Evolutionary conservation across 2,329 filamentous ascomycete genomes (phyloP).

Genomic region (Xylaria digitata): DNA sequence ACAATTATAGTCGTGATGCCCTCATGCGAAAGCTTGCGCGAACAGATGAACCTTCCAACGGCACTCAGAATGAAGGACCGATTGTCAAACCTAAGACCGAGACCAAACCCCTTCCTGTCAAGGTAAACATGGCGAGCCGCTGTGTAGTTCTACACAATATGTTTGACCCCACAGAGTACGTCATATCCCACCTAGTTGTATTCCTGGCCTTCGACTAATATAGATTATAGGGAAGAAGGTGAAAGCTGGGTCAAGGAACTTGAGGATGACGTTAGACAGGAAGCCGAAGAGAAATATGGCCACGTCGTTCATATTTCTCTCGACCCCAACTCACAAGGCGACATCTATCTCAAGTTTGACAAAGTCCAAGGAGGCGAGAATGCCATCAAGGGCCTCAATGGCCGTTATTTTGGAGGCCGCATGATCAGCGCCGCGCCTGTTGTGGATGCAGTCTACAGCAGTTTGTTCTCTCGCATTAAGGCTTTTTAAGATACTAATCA

Average conservation of each 20-base stretch:
- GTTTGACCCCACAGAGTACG: conserved; percentile 93
- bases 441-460: conserved; percentile 98
- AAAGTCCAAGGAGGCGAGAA: conserved; percentile 95
- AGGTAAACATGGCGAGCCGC: conserved; percentile 90
- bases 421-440: conserved; percentile 95
- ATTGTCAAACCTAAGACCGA: conserved; percentile 83
- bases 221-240: conserved; percentile 77
- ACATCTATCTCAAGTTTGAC: conserved; percentile 99
- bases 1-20: conserved; percentile 97
- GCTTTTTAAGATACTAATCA: conserved; percentile 77
- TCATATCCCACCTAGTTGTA: conserved; percentile 43
- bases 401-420: conserved; percentile 91
- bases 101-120: conserved; percentile 80
- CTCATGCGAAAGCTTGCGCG: conserved; percentile 98
- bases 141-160: conserved; percentile 96
- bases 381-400: conserved; percentile 96
- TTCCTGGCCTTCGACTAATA: conserved; percentile 50
- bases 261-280: conserved; percentile 90
- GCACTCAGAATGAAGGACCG: conserved; percentile 75
- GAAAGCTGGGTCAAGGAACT: conserved; percentile 92
- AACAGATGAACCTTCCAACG: conserved; percentile 81
- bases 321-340: conserved; percentile 92
- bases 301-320: conserved; percentile 97
- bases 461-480: conserved; percentile 88
- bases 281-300: conserved; percentile 96